Conservation (phyloP, 139 green algal species). For the Chlorella sp. region DNA sequence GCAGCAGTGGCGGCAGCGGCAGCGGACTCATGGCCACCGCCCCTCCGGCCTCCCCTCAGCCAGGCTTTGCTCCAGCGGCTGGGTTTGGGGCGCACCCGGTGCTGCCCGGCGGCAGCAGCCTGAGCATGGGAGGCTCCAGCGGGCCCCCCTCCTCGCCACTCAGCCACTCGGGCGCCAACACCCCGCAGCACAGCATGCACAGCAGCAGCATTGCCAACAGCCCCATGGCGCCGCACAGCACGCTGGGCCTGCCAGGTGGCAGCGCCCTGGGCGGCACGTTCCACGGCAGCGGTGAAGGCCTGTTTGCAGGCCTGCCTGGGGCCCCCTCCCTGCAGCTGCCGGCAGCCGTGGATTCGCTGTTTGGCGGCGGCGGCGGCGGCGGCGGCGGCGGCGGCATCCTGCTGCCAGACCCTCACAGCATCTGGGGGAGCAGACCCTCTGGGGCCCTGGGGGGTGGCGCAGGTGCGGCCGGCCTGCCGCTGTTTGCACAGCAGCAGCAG, state of each 20-base stretch:
- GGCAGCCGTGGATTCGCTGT: neutral
- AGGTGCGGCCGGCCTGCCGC: neutral
- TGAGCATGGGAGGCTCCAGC: neutral
- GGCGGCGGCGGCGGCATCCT: neutral
- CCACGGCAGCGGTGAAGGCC: neutral
- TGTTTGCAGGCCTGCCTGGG: neutral
- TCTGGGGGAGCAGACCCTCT: neutral
- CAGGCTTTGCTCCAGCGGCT: neutral
- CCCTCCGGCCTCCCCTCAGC: too few relatives aligned
- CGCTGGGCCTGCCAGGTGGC: neutral
- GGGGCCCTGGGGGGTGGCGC: neutral
- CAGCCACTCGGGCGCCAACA: neutral
- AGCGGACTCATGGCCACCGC: neutral
- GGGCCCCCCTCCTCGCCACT: neutral
- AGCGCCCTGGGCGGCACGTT: neutral
- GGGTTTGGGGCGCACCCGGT: neutral
- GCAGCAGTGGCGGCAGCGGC: neutral
- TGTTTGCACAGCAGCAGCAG: neutral
- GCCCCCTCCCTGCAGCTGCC: neutral
- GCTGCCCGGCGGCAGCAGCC: neutral
- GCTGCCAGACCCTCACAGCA: neutral
- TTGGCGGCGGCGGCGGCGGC: neutral
- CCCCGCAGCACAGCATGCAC: conserved; percentile 26
- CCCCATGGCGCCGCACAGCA: neutral
- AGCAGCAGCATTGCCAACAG: conserved; percentile 25